Evolutionary conservation across 345 rosid species (phyloP), one percentile per base, ranked within the genome.

Genomic region (Moricandia moricandioides): DNA sequence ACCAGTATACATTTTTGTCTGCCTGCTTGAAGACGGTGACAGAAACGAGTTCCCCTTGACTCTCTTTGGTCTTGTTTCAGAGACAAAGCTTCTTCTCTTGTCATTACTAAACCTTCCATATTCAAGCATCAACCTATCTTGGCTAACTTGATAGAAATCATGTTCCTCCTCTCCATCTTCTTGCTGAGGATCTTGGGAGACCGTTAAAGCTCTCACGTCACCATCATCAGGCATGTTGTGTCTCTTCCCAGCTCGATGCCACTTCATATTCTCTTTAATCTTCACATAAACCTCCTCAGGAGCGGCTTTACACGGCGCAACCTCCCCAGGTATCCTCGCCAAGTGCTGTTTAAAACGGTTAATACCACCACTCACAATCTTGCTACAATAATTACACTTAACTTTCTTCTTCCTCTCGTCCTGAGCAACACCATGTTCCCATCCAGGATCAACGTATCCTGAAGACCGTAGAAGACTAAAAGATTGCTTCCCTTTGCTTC

Each of bases 291-390:
- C 90, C 63, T 88, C 93, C 80, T 90, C 93, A 21, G 91, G 88
- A 51, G 90, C 91, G 47, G 74, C 79, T 70, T 88, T 85, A 78
- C 96, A 90, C 6, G 78, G 81, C 10, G 93, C 88, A 18, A 90
- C 91, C 80, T 90, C 96, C 37, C 93, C 96, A 62, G 93, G 93
- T 73, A 88, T 90, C 77, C 91, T 88, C 13, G 96, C 96, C 4
- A 90, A 83, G 62, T 88, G 93, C 78, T 89, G 93, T 76, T 90
- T 90, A 71, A 90, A 90, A 39, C 96, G 85, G 65, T 90, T 90
- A 27, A 88, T 90, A 70, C 93, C 91, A 26, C 96, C 96, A 76
- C 89, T 88, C 71, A 88, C 86, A 58, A 82, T 71, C 85, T 87
- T 89, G 43, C 86, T 86, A 82, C 90, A 87, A 18, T 90, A 90